Base-by-base conservation (phyloP, 148 eudicot genomes). In the Mesembryanthemum crystallinum region DNA sequence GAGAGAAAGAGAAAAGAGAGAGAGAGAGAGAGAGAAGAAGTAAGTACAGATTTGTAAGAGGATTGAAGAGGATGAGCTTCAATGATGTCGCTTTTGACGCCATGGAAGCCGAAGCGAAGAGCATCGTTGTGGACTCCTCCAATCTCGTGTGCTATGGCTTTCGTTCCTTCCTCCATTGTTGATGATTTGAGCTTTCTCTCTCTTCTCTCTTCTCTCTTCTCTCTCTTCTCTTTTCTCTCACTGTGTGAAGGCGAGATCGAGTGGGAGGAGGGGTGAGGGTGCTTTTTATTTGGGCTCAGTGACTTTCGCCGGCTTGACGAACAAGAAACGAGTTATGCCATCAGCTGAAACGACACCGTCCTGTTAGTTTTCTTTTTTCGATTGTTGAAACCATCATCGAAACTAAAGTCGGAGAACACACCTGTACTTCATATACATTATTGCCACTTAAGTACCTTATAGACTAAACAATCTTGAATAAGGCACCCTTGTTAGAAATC, bases 61-160 rank as follows among this genome's bases (percentile, higher is more conserved):
- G 97, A 88, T 80, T 89, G 85, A 57, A 91, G 94, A 49, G 98
- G 94, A 61, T 93, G 98, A 69, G 92, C 71, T 77, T 88, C 94
- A 45, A 88, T 64, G 75, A 93, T 91, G 55, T 93, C 90, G 80
- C 91, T 81, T 77, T 88, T 93, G 79, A 91, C 92, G 75, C 97
- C 91, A 42, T 89, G 83, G 24, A 91, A 80, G 15, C 98, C 97
- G 71, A 87, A 89, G 1, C 98, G 92, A 58, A 94, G 86, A 0
- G 94, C 88, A 75, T 94, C 97, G 72, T 78, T 85, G 30, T 80
- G 84, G 25, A 80, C 59, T 0, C 91, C 94, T 67, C 94, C 97
- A 68, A 94, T 91, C 79, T 84, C 89, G 59, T 91, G 97, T n/a
- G 81, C 79, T 8, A 94, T 91, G 23, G 79, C 69, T 69, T 86